These are phyloP conservation scores for Chlorella sp. DNA, from an alignment of 139 green algal genomes.

Conservation along the genomic window DNA sequence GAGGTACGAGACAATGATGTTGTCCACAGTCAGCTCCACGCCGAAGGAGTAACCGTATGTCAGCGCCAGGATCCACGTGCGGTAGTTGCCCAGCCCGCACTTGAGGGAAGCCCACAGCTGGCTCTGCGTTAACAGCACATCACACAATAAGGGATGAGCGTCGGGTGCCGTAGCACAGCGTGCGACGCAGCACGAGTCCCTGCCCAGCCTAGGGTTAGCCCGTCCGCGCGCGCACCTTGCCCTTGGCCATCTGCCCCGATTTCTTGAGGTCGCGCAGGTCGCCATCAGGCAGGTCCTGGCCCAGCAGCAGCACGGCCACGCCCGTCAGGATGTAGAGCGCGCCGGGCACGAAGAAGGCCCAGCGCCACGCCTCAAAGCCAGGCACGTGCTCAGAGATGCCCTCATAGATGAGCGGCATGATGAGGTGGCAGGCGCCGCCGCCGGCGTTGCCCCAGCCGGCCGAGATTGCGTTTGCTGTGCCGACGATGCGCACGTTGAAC, in stretches of 20 bases:
- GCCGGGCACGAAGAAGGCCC: conserved; percentile 69
- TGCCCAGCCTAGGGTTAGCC: neutral
- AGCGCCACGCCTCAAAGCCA: conserved; percentile 39
- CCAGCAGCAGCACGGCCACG: neutral
- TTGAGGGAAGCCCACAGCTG: conserved; percentile 53
- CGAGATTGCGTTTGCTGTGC: conserved; percentile 70
- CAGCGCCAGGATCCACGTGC: conserved; percentile 52
- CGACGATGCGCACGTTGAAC: conserved; percentile 12
- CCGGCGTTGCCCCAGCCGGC: conserved; percentile 85
- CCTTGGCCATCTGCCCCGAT: conserved; percentile 58
- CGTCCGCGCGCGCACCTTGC: conserved; percentile 19
- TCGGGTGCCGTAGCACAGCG: neutral
- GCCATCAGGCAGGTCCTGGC: conserved; percentile 80
- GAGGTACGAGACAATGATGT: conserved; percentile 60
- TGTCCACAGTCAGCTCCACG: conserved; percentile 83
- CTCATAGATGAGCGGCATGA: conserved; percentile 87
- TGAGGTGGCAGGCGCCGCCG: conserved; percentile 81
- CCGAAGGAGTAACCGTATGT: conserved; percentile 80
- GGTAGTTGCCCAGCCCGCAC: conserved; percentile 79
- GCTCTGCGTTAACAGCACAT: conserved; percentile 64
- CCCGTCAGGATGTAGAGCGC: conserved; percentile 63
- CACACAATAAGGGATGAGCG: conserved; percentile 4
- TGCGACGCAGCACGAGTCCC: neutral
- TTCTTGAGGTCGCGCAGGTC: conserved; percentile 77
- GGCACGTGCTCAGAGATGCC: conserved; percentile 16